Conservation (phyloP, 305 asterid species). For the Solanum hybrid region DNA sequence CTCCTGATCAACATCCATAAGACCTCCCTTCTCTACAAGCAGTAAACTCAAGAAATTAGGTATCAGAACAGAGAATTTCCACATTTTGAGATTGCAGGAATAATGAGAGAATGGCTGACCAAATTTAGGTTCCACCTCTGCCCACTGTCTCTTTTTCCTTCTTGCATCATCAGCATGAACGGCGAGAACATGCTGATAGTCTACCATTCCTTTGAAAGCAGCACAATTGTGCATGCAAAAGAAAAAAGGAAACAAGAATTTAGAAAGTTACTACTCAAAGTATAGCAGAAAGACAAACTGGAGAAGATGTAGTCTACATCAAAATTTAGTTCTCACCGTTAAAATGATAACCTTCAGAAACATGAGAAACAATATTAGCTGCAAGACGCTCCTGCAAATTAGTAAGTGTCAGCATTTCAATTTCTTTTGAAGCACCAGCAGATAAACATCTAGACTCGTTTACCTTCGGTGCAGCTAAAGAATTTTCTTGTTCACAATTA, state of each 20-base stretch:
- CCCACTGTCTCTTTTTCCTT: constrained; percentile 68
- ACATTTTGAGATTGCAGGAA: background rate
- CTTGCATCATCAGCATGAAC: constrained; percentile 64
- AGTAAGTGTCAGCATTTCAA: constrained; percentile 20
- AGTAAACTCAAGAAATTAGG: constrained; percentile 13
- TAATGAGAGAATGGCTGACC: constrained; percentile 31
- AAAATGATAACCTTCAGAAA: constrained; percentile 68
- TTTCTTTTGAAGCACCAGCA: constrained; percentile 19
- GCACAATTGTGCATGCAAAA: constrained; percentile 2
- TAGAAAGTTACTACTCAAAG: constrained; percentile 1
- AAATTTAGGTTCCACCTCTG: constrained; percentile 56
- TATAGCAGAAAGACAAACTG: background rate
- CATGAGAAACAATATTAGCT: constrained; percentile 66
- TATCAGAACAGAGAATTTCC: background rate
- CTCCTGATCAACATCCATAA: constrained; percentile 62
- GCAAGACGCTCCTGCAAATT: constrained; percentile 37
- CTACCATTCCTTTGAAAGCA: constrained; percentile 66
- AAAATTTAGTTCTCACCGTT: constrained; percentile 34
- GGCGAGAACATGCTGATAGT: constrained; percentile 90
- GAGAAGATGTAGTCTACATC: background rate
- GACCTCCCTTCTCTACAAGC: constrained; percentile 43
- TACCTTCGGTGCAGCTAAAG: constrained; percentile 17
- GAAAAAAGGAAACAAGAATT: constrained; percentile 10
- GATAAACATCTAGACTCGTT: constrained; percentile 25
- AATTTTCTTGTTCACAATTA: constrained; percentile 19